Base-by-base conservation (phyloP, 2,329 filamentous ascomycete genomes). In the Hawksworthiomyces lignivorus region DNA sequence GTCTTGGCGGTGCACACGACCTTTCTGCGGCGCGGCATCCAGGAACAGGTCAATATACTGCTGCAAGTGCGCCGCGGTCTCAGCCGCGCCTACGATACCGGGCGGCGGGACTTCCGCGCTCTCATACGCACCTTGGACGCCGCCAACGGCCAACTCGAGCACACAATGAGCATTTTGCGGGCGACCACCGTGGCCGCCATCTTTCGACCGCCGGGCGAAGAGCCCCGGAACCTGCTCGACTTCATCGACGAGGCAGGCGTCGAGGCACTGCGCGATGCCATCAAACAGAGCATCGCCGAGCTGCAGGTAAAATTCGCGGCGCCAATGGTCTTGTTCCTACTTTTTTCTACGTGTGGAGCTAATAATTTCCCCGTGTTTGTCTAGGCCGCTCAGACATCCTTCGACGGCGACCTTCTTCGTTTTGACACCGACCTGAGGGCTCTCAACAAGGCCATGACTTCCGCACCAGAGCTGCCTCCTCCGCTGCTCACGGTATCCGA, bases 201-300 rank as follows among this genome's bases (percentile, higher is more conserved):
- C 4, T 77, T 87, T 36, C 70, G 81, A 39, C 80, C 81, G 0
- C 61, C 57, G 0, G 71, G 68, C 2, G 75, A 80, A 51, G 69
- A 69, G 40, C 68, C 71, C 40, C 80, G 80, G 57, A 82, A 70
- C 34, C 62, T 90, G 46, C 70, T 84, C 48, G 83, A 89, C 55
- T 89, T 89, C 61, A 78, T 89, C 35, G 83, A 89, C 53, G 83
- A 84, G 56, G 68, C 74, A 10, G 77, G 75, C 49, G 83, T 89
- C 6, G 71, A 82, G 44, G 69, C 66, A 11, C 74, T 88, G 61
- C 70, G 78, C 30, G 69, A 80, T 45, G 73, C 75, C 5, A 67
- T 89, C 52, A 84, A 85, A 55, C 72, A 72, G 43, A 82, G 80
- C 54, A 84, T 90, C 46, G 76, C 78, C 49, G 75, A 82, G 47